phyloP scores from a whole-genome alignment of 371 early-diverging fungal genomes.

The Circinella umbellata region DNA sequence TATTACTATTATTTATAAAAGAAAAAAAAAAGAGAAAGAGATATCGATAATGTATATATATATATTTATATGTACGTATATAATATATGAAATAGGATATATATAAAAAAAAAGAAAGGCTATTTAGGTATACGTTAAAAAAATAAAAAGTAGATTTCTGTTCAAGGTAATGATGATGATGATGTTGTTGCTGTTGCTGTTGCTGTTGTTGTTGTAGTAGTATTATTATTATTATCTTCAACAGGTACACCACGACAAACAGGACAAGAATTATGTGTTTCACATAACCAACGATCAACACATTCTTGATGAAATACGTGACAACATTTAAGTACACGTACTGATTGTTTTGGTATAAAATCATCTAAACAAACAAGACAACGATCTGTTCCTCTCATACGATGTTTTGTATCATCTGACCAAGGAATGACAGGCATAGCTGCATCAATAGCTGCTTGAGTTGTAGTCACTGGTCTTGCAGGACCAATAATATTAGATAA shows the following conservation, averaged over 20 bases:
- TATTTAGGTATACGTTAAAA: too few species aligned
- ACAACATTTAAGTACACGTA: slow-evolving; percentile 73
- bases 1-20: too few species aligned
- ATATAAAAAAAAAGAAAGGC: too few species aligned
- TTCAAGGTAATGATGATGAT: too few species aligned
- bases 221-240: slow-evolving; percentile 4
- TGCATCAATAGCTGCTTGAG: slow-evolving; percentile 54
- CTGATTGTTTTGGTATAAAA: slow-evolving; percentile 67
- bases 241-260: slow-evolving; percentile 52
- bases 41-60: too few species aligned
- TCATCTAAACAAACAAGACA: slow-evolving; percentile 73
- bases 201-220: too few species aligned
- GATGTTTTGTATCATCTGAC: slow-evolving; percentile 35
- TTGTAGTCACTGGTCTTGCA: slow-evolving; percentile 62
- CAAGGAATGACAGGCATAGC: slow-evolving; percentile 35
- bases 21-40: too few species aligned
- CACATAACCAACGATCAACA: slow-evolving; percentile 81
- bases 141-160: too few species aligned
- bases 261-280: slow-evolving; percentile 53
- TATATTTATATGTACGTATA: too few species aligned
- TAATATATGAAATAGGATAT: too few species aligned
- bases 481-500: slow-evolving; percentile 61
- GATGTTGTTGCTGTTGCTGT: too few species aligned
- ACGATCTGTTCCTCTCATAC: slow-evolving; percentile 26
- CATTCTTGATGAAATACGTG: slow-evolving; percentile 90